Percentiles rank a stretch among this genome's conserved stretches.
Conservation (phyloP, 2,329 filamentous ascomycete genomes). For the Aspergillus transmontanensis region DNA sequence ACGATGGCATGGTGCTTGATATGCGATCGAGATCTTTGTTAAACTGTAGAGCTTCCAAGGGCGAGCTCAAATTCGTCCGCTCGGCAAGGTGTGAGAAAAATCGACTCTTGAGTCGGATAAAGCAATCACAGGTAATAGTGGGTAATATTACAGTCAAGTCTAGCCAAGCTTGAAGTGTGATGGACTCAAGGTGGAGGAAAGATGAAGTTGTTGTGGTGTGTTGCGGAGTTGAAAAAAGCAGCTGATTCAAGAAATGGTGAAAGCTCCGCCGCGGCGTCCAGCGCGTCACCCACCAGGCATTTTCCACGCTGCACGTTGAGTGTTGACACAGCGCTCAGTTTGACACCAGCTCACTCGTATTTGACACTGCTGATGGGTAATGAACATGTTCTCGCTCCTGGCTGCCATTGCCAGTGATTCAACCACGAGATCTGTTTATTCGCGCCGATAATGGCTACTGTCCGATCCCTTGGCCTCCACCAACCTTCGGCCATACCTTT, state of each 20-base stretch:
- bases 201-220: not conserved
- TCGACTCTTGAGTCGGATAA: not conserved
- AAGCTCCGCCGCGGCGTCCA: constrained; percentile 29
- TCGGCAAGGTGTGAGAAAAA: not conserved
- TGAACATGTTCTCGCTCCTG: constrained; percentile 29
- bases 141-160: not conserved
- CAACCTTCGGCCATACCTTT: constrained; percentile 81
- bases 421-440: constrained; percentile 23
- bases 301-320: constrained; percentile 17
- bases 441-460: constrained; percentile 72
- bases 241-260: constrained; percentile 26
- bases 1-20: constrained; percentile 36
- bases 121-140: not conserved
- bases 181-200: not conserved
- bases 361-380: constrained; percentile 23
- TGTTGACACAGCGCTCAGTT: not conserved
- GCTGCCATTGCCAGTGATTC: constrained; percentile 27
- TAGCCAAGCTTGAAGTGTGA: not conserved
- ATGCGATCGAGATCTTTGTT: not conserved
- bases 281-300: constrained; percentile 26
- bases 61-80: not conserved
- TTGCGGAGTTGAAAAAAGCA: constrained; percentile 26
- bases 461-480: constrained; percentile 89
- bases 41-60: not conserved
- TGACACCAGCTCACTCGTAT: constrained; percentile 3